A percentile compares a stretch with the other conserved stretches of the same genome.
Conservation (phyloP, 306 rosid species). For the Ormosia semicastrata region DNA sequence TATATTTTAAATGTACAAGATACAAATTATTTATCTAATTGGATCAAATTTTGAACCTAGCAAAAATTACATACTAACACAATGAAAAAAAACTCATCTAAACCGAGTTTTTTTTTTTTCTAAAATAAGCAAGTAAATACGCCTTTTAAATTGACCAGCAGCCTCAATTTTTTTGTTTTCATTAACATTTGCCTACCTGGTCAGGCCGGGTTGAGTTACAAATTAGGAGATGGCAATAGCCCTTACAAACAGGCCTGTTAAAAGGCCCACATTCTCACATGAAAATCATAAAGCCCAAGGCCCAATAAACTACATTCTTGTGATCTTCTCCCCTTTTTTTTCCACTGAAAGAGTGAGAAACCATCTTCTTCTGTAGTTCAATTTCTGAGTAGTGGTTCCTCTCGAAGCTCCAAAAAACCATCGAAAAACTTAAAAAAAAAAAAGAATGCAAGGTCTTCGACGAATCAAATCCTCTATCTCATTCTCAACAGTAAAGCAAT, state of each 20-base stretch:
- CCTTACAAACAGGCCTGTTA: not conserved
- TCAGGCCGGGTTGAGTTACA: too few species aligned
- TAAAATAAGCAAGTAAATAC: too few species aligned
- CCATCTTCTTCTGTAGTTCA: not conserved
- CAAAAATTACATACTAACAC: too few species aligned
- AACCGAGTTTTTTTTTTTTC: too few species aligned
- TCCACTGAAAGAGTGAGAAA: not conserved
- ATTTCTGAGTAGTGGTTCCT: not conserved
- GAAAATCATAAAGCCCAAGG: not conserved
- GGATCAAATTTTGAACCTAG: not conserved
- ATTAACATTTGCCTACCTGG: too few species aligned
- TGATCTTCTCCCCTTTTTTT: not conserved
- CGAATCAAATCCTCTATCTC: constrained; percentile 23
- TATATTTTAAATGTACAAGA: not conserved
- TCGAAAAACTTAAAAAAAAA: not conserved
- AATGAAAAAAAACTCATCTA: too few species aligned
- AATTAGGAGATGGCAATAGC: too few species aligned
- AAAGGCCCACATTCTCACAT: not conserved
- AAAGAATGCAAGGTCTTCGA: constrained; percentile 51
- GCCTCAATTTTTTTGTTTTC: too few species aligned
- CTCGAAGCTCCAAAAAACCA: too few species aligned
- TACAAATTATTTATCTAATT: not conserved
- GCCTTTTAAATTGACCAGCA: too few species aligned
- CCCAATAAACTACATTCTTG: not conserved
- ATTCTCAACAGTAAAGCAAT: constrained; percentile 4